Conservation (phyloP, 2,329 filamentous ascomycete genomes). For the Botrytis byssoidea region DNA sequence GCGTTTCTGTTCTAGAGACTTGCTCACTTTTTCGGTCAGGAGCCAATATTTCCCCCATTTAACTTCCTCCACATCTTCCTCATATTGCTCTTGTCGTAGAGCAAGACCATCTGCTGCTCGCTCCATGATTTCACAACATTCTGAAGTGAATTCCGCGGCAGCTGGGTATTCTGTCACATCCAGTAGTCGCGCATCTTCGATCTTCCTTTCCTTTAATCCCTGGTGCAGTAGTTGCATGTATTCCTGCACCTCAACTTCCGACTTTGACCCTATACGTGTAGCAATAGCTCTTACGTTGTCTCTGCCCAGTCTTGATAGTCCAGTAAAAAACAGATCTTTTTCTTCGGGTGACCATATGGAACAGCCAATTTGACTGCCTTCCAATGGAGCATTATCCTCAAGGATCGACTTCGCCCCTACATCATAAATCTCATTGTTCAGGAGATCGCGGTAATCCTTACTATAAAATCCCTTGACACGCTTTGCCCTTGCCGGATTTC, state of each 20-base stretch:
- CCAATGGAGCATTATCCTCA: conserved; percentile 37
- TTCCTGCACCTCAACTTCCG: conserved; percentile 67
- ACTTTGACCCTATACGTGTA: conserved; percentile 65
- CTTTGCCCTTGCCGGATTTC: conserved; percentile 31
- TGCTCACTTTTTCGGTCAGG: conserved; percentile 46
- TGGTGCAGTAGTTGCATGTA: conserved; percentile 63
- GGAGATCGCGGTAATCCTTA: conserved; percentile 49
- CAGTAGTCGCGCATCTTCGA: conserved; percentile 37
- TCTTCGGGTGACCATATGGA: conserved; percentile 69
- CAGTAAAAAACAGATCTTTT: conserved; percentile 68
- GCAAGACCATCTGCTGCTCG: conserved; percentile 65
- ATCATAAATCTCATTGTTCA: conserved; percentile 60
- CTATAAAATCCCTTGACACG: conserved; percentile 46
- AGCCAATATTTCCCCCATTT: conserved; percentile 66
- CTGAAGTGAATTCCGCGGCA: conserved; percentile 67
- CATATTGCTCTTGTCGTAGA: conserved; percentile 60
- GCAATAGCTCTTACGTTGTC: conserved; percentile 64
- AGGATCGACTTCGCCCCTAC: conserved; percentile 41
- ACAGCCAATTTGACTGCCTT: conserved; percentile 62
- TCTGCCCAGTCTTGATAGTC: conserved; percentile 61
- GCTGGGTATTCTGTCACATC: conserved; percentile 61
- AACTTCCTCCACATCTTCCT: conserved; percentile 57
- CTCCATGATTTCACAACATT: conserved; percentile 66
- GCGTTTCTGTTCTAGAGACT: conserved; percentile 29
- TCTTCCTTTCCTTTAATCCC: conserved; percentile 40